Percentiles rank a stretch among this genome's conserved stretches.
These are phyloP conservation scores for Harrya chromipes DNA, from an alignment of 768 basidiomycete genomes.

Conservation along the genomic window DNA sequence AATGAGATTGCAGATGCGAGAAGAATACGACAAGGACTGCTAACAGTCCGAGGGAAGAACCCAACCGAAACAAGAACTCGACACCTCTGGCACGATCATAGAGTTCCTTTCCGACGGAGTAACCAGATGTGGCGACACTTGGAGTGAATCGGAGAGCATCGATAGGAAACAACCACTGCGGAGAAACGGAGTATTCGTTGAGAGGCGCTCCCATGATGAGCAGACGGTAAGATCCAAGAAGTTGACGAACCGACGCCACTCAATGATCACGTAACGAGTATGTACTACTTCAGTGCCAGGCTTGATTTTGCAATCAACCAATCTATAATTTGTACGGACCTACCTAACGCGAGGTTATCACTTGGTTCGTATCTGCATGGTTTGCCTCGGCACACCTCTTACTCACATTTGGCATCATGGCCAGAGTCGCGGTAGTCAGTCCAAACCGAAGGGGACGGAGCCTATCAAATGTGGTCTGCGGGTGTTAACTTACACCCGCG, in stretches of 20 bases:
- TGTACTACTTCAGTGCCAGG: not conserved
- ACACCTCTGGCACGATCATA: constrained; percentile 79
- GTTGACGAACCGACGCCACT: constrained; percentile 20
- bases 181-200: constrained; percentile 27
- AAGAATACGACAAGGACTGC: constrained; percentile 31
- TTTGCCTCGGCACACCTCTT: constrained; percentile 1
- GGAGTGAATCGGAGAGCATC: constrained; percentile 59
- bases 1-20: constrained; percentile 11
- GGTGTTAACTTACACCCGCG: constrained; percentile 28
- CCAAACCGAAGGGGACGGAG: constrained; percentile 17
- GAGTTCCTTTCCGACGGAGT: constrained; percentile 59
- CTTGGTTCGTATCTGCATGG: not conserved
- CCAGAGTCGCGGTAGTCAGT: constrained; percentile 11
- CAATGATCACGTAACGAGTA: constrained; percentile 25
- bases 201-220: constrained; percentile 19
- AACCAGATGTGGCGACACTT: constrained; percentile 44
- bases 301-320: not conserved
- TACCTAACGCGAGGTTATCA: not conserved
- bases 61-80: constrained; percentile 82
- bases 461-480: constrained; percentile 14
- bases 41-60: constrained; percentile 72
- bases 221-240: constrained; percentile 8
- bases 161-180: constrained; percentile 74
- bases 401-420: constrained; percentile 2
- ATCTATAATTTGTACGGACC: constrained; percentile 16